These are phyloP conservation scores for Emericellopsis terricola DNA, from an alignment of 495 filamentous ascomycete genomes.

Conservation along the genomic window DNA sequence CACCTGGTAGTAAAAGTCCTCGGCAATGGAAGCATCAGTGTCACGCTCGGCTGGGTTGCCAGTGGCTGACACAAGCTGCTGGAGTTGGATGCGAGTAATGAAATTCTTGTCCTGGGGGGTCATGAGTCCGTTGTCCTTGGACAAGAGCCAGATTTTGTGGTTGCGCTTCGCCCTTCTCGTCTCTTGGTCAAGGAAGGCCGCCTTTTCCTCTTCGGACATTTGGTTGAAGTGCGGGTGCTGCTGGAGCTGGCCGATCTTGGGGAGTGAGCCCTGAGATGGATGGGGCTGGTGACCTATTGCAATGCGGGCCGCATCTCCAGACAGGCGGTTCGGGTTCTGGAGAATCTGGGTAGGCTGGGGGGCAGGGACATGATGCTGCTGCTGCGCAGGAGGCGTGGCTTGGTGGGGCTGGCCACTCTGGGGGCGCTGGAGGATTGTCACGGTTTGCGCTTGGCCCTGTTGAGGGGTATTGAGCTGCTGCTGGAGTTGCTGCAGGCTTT, in stretches of 20 bases:
- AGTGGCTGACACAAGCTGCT: slow-evolving; percentile 83
- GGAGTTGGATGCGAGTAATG: slow-evolving; percentile 91
- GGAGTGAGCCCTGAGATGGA: slow-evolving; percentile 18
- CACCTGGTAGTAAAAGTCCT: slow-evolving; percentile 99
- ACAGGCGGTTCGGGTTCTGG: slow-evolving; percentile 27
- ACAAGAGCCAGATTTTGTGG: slow-evolving; percentile 90
- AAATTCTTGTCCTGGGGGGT: slow-evolving; percentile 99
- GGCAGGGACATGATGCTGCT: slow-evolving; percentile 31
- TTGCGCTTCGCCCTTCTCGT: slow-evolving; percentile 92
- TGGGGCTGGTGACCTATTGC: slow-evolving; percentile 14
- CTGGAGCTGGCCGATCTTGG: slow-evolving; percentile 25
- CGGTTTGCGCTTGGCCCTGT: slow-evolving; percentile 19
- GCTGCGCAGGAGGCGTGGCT: slow-evolving; percentile 14
- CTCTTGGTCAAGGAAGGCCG: slow-evolving; percentile 69
- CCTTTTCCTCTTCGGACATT: slow-evolving; percentile 61
- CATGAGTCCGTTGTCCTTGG: slow-evolving; percentile 93
- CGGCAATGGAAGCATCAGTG: slow-evolving; percentile 58
- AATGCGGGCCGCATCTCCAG: slow-evolving; percentile 17
- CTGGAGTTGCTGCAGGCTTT: slow-evolving; percentile 14
- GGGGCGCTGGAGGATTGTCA: slow-evolving; percentile 28
- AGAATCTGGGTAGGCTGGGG: slow-evolving; percentile 37
- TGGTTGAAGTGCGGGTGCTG: slow-evolving; percentile 59
- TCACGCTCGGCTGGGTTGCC: slow-evolving; percentile 68
- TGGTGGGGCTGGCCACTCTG: slow-evolving; percentile 13
- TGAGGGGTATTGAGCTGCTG: slow-evolving; percentile 9